These are phyloP conservation scores for Boletellus deceptivus DNA, from an alignment of 1,284 basidiomycete genomes.

Conservation along the genomic window DNA sequence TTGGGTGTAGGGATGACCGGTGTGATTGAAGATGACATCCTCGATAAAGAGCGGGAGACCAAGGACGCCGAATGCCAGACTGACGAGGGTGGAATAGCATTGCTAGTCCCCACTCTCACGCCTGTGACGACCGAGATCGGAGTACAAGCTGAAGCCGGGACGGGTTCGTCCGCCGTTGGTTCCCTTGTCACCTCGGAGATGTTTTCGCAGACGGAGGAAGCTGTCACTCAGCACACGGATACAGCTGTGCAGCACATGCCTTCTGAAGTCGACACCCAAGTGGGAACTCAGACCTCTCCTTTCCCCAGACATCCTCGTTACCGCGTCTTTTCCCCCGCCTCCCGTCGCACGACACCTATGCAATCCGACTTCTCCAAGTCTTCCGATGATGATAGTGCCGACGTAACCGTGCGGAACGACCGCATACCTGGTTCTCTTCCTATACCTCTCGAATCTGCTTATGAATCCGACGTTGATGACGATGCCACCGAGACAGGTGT, in stretches of 20 bases:
- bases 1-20: slow-evolving; percentile 54
- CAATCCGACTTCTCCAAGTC: slow-evolving; percentile 38
- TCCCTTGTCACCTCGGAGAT: slow-evolving; percentile 35
- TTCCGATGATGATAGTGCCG: slow-evolving; percentile 45
- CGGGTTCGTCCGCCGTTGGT: slow-evolving; percentile 17
- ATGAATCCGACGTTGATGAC: slow-evolving; percentile 43
- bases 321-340: slow-evolving; percentile 25
- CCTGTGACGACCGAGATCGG: slow-evolving; percentile 35
- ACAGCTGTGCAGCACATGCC: slow-evolving; percentile 42
- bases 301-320: slow-evolving; percentile 6
- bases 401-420: slow-evolving; percentile 37
- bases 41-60: slow-evolving; percentile 51
- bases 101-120: slow-evolving; percentile 31
- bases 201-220: slow-evolving; percentile 52
- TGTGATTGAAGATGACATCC: slow-evolving; percentile 41
- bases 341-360: slow-evolving; percentile 47
- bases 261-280: slow-evolving; percentile 30
- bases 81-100: slow-evolving; percentile 34
- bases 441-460: slow-evolving; percentile 24
- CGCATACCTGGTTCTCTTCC: slow-evolving; percentile 35
- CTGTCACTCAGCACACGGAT: slow-evolving; percentile 32
- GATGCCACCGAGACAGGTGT: slow-evolving; percentile 61
- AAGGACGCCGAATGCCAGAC: slow-evolving; percentile 66
- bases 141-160: slow-evolving; percentile 30
- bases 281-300: slow-evolving; percentile 41